phyloP scores from a whole-genome alignment of 2,329 filamentous ascomycete genomes.

The Paraconiothyrium brasiliense region DNA sequence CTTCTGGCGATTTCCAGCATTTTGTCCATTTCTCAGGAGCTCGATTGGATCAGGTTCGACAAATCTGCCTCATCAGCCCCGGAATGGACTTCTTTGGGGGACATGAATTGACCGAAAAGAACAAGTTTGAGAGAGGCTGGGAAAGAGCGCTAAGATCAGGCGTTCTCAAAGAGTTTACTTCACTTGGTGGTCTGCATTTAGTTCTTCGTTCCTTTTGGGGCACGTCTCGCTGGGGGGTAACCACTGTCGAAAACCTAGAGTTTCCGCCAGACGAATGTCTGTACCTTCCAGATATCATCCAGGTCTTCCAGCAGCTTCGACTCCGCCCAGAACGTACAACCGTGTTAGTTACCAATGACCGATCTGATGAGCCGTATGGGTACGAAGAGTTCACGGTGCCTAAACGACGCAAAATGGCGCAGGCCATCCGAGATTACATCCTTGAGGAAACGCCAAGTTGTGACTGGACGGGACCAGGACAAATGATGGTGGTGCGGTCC shows the following conservation, averaged over 20 bases:
- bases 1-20: slow-evolving; percentile 12
- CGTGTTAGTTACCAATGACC: slow-evolving; percentile 7
- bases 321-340: slow-evolving; percentile 4
- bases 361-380: background rate
- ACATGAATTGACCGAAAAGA: background rate
- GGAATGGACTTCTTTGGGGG: background rate
- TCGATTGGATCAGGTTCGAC: background rate
- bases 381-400: slow-evolving; percentile 1
- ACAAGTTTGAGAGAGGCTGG: slow-evolving; percentile 11
- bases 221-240: background rate
- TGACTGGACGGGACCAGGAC: slow-evolving; percentile 12
- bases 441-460: background rate
- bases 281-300: slow-evolving; percentile 13
- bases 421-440: slow-evolving; percentile 3
- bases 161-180: background rate
- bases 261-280: slow-evolving; percentile 11
- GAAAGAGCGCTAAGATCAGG: slow-evolving; percentile 4
- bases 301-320: slow-evolving; percentile 3
- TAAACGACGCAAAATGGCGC: slow-evolving; percentile 6
- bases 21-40: slow-evolving; percentile 11
- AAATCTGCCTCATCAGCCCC: slow-evolving; percentile 10
- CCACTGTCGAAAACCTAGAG: background rate
- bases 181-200: slow-evolving; percentile 4
- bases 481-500: slow-evolving; percentile 2
- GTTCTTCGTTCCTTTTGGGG: slow-evolving; percentile 6